Base-by-base conservation (phyloP, 2,329 filamentous ascomycete genomes). In the Coniella lustricola region DNA sequence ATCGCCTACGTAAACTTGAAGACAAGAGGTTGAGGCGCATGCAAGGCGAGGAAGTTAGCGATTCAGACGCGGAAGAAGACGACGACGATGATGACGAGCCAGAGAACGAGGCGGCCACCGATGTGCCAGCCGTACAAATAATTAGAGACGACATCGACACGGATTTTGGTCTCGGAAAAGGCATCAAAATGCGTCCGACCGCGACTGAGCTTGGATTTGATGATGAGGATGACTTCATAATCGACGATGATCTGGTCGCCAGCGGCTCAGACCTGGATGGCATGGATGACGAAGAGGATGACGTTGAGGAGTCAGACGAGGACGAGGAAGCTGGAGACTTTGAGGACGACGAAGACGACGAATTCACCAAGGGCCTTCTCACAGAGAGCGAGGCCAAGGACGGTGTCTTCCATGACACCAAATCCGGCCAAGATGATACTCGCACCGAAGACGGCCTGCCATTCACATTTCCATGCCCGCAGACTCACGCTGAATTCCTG, bases 151-250 rank as follows among this genome's bases (percentile, higher is more conserved):
- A 73, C 13, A 72, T 78, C 13, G 67, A 70, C 1, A 77, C 81
- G 29, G 74, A 76, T 48, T 85, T 79, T 61, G 77, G 77, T 3
- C 68, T 85, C 14, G 81, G 81, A 31, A 62, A 66, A 42, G 81
- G 81, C 37, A 79, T 84, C 55, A 77, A 71, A 58, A 68, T 71
- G 46, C 71, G 74, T 20, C 74, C 73, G 29, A 81, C 79, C 7
- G 76, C 75, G 3, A 73, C 76, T 10, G 76, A 84, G 50, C 65
- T 90, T 16, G 87, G 82, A 5, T 84, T 95, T 31, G 90, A 95
- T 55, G 91, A 96, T 57, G 91, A 97, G 62, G 91, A 97, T 58
- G 89, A 96, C 58, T 97, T 97, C 59, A 64, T 91, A 21, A 82
- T 96, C 53, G 91, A 97, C 51, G 87, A 93, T 54, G 85, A 95